These are phyloP conservation scores for Sechiopsis laciniata DNA, from an alignment of 306 rosid species.

Conservation along the genomic window DNA sequence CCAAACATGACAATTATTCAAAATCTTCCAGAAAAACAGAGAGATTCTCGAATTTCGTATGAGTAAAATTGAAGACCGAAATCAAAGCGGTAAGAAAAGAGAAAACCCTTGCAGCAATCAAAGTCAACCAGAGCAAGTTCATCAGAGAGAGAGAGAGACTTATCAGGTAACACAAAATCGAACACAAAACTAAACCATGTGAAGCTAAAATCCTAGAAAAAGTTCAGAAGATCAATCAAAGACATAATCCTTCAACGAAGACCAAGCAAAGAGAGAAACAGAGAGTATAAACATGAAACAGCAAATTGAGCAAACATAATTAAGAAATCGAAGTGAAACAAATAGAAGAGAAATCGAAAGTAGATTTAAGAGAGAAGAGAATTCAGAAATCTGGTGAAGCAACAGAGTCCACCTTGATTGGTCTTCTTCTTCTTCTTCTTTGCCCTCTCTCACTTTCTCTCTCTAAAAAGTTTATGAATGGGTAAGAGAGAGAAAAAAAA, in stretches of 20 bases:
- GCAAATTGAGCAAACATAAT: not conserved
- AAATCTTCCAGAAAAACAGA: not conserved
- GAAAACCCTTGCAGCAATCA: conserved; percentile 28
- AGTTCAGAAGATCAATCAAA: not conserved
- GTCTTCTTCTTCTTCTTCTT: conserved; percentile 17
- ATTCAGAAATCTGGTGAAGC: conserved; percentile 40
- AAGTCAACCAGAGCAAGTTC: conserved; percentile 55
- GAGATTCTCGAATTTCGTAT: not conserved
- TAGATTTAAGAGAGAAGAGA: conserved; percentile 19
- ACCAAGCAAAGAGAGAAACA: not conserved
- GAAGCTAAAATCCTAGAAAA: conserved; percentile 10
- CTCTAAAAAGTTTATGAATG: not conserved
- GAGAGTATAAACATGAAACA: conserved; percentile 16
- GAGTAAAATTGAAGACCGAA: conserved; percentile 22
- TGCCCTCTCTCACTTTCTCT: conserved; percentile 4
- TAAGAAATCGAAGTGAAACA: conserved; percentile 16
- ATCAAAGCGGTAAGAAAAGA: not conserved
- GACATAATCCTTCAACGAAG: not conserved
- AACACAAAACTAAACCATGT: conserved; percentile 11
- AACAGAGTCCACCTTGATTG: conserved; percentile 29
- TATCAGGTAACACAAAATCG: not conserved
- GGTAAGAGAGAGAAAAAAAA: conserved; percentile 31
- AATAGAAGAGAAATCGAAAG: conserved; percentile 15
- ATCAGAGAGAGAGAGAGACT: conserved; percentile 6
- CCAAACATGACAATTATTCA: not conserved